phyloP scores from a whole-genome alignment of 202 grass and related monocot genomes.

The Eragrostis tef region DNA sequence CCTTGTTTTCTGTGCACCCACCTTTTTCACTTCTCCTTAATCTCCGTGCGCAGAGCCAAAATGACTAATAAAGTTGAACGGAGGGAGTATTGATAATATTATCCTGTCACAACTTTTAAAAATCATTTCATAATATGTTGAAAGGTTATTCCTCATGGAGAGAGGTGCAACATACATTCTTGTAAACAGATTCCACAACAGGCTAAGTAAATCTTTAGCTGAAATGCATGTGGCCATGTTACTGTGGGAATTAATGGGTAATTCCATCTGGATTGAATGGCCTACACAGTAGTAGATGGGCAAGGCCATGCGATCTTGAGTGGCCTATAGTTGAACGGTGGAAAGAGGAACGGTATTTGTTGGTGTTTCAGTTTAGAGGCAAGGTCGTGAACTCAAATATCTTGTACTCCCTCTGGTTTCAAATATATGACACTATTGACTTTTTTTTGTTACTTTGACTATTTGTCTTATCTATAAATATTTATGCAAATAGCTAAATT shows the following conservation, averaged over 20 bases:
- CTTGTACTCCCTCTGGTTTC: too few relatives aligned
- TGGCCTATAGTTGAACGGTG: background rate
- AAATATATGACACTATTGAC: too few relatives aligned
- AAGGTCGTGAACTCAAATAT: background rate
- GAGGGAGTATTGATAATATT: too few relatives aligned
- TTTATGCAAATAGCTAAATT: too few relatives aligned
- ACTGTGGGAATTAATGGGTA: background rate
- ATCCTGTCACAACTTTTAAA: background rate
- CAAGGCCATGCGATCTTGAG: background rate
- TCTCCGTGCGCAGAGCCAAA: too few relatives aligned
- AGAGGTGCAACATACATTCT: slow-evolving; percentile 7
- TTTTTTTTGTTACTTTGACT: too few relatives aligned
- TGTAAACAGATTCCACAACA: slow-evolving; percentile 7
- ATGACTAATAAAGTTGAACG: too few relatives aligned
- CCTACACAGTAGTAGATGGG: background rate
- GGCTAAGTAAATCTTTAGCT: background rate
- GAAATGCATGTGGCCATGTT: slow-evolving; percentile 17
- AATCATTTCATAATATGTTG: background rate
- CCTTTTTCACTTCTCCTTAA: too few relatives aligned
- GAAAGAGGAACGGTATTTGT: background rate
- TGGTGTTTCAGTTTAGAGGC: slow-evolving; percentile 22
- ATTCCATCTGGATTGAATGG: background rate
- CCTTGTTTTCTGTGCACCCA: too few relatives aligned
- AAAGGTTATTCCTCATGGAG: slow-evolving; percentile 15
- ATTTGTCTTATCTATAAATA: too few relatives aligned